These are phyloP conservation scores for Fusarium abutilonis DNA, from an alignment of 2,329 filamentous ascomycete genomes.

Conservation along the genomic window DNA sequence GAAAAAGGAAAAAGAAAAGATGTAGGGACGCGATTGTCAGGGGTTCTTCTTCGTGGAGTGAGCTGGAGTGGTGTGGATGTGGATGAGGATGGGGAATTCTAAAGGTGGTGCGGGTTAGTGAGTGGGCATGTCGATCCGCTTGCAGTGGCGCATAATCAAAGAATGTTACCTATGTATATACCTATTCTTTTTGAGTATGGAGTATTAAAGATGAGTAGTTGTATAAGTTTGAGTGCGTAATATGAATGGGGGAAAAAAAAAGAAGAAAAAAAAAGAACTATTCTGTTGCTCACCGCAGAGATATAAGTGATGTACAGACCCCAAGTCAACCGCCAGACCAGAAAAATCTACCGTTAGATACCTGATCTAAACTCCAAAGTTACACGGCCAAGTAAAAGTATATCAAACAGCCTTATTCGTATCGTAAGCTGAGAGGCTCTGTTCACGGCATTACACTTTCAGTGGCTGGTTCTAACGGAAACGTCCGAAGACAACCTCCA, in stretches of 20 bases:
- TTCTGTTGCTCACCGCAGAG: too few species aligned
- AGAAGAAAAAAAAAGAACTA: too few species aligned
- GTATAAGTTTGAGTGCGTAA: too few species aligned
- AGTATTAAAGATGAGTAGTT: too few species aligned
- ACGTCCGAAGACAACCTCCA: constrained; percentile 16
- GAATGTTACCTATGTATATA: neutral
- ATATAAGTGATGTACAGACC: too few species aligned
- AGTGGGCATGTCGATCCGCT: constrained; percentile 24
- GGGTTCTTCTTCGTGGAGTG: constrained; percentile 15
- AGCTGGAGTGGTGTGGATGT: constrained; percentile 9
- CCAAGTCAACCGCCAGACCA: too few species aligned
- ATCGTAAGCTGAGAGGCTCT: constrained; percentile 21
- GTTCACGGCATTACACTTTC: constrained; percentile 5
- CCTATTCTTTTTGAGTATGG: neutral
- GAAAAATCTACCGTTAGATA: too few species aligned
- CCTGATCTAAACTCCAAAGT: neutral
- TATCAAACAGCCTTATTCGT: constrained; percentile 3
- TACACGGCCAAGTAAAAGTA: neutral
- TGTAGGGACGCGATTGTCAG: constrained; percentile 6
- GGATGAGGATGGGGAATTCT: constrained; percentile 4
- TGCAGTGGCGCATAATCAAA: constrained; percentile 22
- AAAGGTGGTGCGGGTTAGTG: constrained; percentile 28
- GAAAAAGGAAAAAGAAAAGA: too few species aligned
- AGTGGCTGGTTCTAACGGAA: constrained; percentile 28
- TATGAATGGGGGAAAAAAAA: too few species aligned